Conservation (phyloP, 192 early-diverging fungal genomes). For the Hyaloraphidium curvatum region DNA sequence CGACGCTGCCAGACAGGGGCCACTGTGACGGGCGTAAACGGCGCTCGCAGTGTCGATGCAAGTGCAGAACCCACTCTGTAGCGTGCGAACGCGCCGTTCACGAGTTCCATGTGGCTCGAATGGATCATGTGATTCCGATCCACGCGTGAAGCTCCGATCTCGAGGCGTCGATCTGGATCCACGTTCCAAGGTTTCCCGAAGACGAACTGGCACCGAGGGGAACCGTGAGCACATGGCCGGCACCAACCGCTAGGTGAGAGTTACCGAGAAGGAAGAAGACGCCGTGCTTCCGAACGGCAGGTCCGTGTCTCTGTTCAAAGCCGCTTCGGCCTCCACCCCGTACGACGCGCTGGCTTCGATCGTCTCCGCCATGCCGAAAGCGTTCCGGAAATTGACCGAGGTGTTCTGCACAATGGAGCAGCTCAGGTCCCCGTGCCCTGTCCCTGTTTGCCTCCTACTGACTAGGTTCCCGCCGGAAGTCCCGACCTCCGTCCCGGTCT, state of each 20-base stretch:
- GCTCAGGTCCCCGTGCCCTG: neutral
- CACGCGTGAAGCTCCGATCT: too few species aligned
- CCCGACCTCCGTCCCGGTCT: constrained; percentile 77
- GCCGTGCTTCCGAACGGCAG: constrained; percentile 30
- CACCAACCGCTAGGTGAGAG: too few species aligned
- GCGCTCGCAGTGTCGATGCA: neutral
- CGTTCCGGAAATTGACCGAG: constrained; percentile 54
- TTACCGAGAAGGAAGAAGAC: constrained; percentile 35
- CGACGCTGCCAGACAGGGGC: neutral
- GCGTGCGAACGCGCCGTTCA: too few species aligned
- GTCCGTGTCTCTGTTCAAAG: constrained; percentile 11
- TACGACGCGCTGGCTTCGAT: constrained; percentile 52
- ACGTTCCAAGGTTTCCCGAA: too few species aligned
- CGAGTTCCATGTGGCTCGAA: too few species aligned
- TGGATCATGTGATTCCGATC: too few species aligned
- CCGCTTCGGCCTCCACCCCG: constrained; percentile 28
- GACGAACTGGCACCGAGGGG: too few species aligned
- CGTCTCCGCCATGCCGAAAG: constrained; percentile 74
- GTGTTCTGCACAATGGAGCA: constrained; percentile 21
- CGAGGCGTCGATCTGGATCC: too few species aligned
- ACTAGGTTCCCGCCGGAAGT: constrained; percentile 76
- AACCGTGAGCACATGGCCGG: too few species aligned
- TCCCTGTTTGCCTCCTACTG: neutral
- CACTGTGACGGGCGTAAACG: neutral
- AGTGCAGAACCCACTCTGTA: too few species aligned